Evolutionary conservation across 805 yeast genomes (phyloP), one percentile per base, ranked within the genome.

Genomic region (Tetrapisispora iriomotensis): DNA sequence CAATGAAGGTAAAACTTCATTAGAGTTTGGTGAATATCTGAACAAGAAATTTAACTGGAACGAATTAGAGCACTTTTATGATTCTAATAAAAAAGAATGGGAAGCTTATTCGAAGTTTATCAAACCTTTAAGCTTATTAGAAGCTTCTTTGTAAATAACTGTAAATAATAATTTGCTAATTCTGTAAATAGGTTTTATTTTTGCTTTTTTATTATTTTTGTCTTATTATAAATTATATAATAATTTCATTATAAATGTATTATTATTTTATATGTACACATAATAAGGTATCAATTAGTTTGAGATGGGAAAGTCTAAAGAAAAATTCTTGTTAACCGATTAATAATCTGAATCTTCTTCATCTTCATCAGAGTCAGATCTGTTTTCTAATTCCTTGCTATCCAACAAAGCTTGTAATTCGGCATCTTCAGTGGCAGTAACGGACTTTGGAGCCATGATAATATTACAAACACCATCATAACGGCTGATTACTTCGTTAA

Each of bases 371-470:
- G 86, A 81, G 43, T 83, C 87, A 54, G 80, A 79, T 60, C 79
- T 77, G 58, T 83, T 88, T 62, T 85, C 96, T 59, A 81, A 72
- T 69, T 86, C 96, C 61, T 86, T 84, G 60, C 84, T 76, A 67
- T 90, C 96, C 76, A 92, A 79, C 49, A 92, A 75, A 45, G 95
- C 95, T 66, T 87, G 95, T 58, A 92, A 76, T 67, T 88, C 96
- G 44, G 96, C 97, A 64, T 92, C 98, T 63, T 92, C 98, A 44
- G 92, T 84, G 45, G 95, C 97, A 41, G 96, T 87, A 50, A 92
- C 97, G 31, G 97, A 96, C 77, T 88, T 90, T 59, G 98, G 97
- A 54, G 94, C 90, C 96, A 90, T 90, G 39, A 94, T 87, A 48
- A 90, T 82, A 50, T 83, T 85, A 62, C 95, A 82, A 42, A 77